Evolutionary conservation across 495 filamentous ascomycete genomes (phyloP).

Genomic region (Penicillium goetzii): DNA sequence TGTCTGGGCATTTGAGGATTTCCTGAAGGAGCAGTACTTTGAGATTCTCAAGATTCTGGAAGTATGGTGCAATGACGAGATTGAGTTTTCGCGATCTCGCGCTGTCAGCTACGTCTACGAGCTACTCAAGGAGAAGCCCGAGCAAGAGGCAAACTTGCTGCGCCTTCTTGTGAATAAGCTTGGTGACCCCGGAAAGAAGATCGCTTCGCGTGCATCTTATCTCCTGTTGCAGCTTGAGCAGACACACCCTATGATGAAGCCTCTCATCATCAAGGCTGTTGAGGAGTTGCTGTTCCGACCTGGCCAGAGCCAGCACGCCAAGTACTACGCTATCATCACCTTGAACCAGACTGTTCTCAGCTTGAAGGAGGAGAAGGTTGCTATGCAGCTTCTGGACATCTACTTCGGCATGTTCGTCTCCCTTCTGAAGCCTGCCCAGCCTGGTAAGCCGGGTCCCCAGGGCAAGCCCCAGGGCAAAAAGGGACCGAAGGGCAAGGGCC

Average conservation of each 20-base stretch:
- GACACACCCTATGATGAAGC: conserved; percentile 91
- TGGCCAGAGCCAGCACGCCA: conserved; percentile 82
- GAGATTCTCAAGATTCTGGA: conserved; percentile 89
- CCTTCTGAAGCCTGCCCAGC: conserved; percentile 65
- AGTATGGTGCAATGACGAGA: conserved; percentile 88
- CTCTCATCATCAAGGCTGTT: conserved; percentile 77
- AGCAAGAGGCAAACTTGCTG: conserved; percentile 94
- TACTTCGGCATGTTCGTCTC: conserved; percentile 87
- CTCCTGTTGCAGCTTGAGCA: conserved; percentile 86
- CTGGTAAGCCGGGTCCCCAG: conserved; percentile 26
- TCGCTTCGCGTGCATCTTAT: conserved; percentile 89
- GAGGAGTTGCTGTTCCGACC: conserved; percentile 90
- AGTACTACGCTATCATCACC: conserved; percentile 95
- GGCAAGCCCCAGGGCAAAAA: conserved; percentile 34
- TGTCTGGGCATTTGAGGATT: conserved; percentile 91
- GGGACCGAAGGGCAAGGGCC: conserved; percentile 41
- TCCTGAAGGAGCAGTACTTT: conserved; percentile 90
- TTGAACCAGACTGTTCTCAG: conserved; percentile 94
- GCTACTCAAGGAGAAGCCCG: conserved; percentile 90
- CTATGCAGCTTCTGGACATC: conserved; percentile 77
- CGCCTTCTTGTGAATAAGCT: conserved; percentile 93
- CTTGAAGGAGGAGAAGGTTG: conserved; percentile 78
- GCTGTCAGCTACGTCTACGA: conserved; percentile 88
- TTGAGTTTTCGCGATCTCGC: conserved; percentile 84
- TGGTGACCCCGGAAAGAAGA: conserved; percentile 90